Percentiles rank a stretch among this genome's conserved stretches.
These are phyloP conservation scores for Dactylella cylindrospora DNA, from an alignment of 2,329 filamentous ascomycete genomes.

Conservation along the genomic window DNA sequence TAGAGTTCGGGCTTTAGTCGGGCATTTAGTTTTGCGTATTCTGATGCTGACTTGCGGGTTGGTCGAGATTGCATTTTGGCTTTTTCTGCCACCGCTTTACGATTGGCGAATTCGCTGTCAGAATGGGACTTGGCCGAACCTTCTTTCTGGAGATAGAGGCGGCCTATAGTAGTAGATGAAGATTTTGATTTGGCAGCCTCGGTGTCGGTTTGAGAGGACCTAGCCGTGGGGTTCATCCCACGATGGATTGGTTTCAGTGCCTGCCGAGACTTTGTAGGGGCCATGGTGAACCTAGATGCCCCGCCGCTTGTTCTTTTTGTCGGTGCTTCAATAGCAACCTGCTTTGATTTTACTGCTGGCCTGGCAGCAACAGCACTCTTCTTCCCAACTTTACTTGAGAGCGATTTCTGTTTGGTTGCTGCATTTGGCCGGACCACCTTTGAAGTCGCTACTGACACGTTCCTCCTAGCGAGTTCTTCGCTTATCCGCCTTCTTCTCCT, in stretches of 20 bases:
- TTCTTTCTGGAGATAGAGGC: slow-evolving; percentile 19
- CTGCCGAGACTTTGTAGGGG: slow-evolving; percentile 10
- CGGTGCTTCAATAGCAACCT: too few relatives aligned
- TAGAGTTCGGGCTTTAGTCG: slow-evolving; percentile 16
- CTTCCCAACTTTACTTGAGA: slow-evolving; percentile 6
- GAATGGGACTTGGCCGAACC: slow-evolving; percentile 15
- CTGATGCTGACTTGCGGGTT: slow-evolving; percentile 35
- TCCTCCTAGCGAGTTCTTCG: slow-evolving; percentile 22
- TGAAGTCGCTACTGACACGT: slow-evolving; percentile 13
- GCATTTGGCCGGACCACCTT: slow-evolving; percentile 6
- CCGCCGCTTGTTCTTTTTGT: too few relatives aligned
- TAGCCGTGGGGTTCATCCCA: slow-evolving; percentile 28
- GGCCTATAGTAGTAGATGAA: background rate
- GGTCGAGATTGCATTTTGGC: slow-evolving; percentile 9
- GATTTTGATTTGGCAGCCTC: slow-evolving; percentile 9
- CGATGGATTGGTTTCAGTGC: slow-evolving; percentile 25
- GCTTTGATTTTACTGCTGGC: slow-evolving; percentile 1
- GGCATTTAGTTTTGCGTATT: slow-evolving; percentile 14
- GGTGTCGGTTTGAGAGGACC: background rate
- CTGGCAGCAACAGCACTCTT: slow-evolving; percentile 8
- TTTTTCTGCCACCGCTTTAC: slow-evolving; percentile 9
- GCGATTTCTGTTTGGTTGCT: background rate
- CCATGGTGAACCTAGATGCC: too few relatives aligned
- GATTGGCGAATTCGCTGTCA: slow-evolving; percentile 31
- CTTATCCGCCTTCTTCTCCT: slow-evolving; percentile 32